A percentile compares a stretch with the other conserved stretches of the same genome.
phyloP scores from a whole-genome alignment of 495 filamentous ascomycete genomes.

The Rostrohypoxylon terebratum region DNA sequence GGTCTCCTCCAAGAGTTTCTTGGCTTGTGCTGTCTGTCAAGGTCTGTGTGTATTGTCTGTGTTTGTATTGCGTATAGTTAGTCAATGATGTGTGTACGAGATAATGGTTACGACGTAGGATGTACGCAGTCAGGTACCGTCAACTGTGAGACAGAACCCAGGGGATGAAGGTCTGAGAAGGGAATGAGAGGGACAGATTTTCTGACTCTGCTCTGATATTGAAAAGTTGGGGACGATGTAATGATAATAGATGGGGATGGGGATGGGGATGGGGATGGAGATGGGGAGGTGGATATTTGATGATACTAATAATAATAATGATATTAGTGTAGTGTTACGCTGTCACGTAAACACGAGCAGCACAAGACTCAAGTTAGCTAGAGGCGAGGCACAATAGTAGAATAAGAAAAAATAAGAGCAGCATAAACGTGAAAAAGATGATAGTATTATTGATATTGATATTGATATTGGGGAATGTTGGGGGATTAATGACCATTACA shows the following conservation, averaged over 20 bases:
- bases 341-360: slow-evolving; percentile 31
- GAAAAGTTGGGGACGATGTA: background rate
- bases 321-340: slow-evolving; percentile 27
- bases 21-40: background rate
- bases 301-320: slow-evolving; percentile 7
- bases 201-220: background rate
- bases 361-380: background rate
- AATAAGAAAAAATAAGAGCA: background rate
- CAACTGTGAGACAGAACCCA: background rate
- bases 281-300: background rate
- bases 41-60: background rate
- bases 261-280: background rate
- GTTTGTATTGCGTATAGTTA: background rate
- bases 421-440: background rate
- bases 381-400: background rate
- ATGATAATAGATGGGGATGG: background rate
- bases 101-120: too few relatives aligned
- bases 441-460: too few relatives aligned
- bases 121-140: too few relatives aligned
- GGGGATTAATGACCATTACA: slow-evolving; percentile 10
- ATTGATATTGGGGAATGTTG: background rate
- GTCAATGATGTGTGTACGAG: background rate
- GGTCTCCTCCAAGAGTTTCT: slow-evolving; percentile 1
- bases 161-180: background rate
- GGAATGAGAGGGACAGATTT: background rate